phyloP scores from a whole-genome alignment of 345 rosid genomes.

The Rhodamnia rubescens region DNA sequence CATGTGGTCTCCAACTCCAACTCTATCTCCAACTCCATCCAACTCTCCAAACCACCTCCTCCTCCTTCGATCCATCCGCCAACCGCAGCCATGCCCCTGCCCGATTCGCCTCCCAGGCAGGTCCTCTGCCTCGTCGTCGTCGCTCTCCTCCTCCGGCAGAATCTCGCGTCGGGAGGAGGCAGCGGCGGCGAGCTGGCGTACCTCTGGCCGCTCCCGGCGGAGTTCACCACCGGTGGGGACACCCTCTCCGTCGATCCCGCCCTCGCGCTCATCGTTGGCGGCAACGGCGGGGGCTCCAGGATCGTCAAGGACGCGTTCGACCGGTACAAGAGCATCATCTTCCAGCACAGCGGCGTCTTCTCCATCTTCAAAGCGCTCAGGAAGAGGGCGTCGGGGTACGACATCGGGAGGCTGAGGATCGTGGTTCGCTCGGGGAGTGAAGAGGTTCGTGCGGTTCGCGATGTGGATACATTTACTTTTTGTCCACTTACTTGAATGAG shows the following conservation, averaged over 20 bases:
- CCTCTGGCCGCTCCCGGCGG: constrained; percentile 81
- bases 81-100: not conserved
- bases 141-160: constrained; percentile 2
- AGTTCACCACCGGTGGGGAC: constrained; percentile 40
- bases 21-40: not conserved
- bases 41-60: not conserved
- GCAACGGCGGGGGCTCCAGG: constrained; percentile 40
- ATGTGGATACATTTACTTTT: not conserved
- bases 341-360: constrained; percentile 26
- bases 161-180: constrained; percentile 2
- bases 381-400: constrained; percentile 32
- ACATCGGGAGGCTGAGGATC: constrained; percentile 42
- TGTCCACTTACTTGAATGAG: not conserved
- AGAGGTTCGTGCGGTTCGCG: constrained; percentile 23
- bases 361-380: constrained; percentile 16
- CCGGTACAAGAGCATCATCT: constrained; percentile 55
- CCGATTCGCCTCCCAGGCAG: not conserved
- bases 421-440: constrained; percentile 50
- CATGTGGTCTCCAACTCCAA: not conserved
- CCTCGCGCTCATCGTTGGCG: constrained; percentile 33
- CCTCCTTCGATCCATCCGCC: not conserved
- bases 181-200: constrained; percentile 32
- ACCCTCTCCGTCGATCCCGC: constrained; percentile 68
- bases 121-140: not conserved
- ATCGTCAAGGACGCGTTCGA: constrained; percentile 57